Evolutionary conservation across 2,329 filamentous ascomycete genomes (phyloP).

Genomic region (Alternaria hordeiaustralica): DNA sequence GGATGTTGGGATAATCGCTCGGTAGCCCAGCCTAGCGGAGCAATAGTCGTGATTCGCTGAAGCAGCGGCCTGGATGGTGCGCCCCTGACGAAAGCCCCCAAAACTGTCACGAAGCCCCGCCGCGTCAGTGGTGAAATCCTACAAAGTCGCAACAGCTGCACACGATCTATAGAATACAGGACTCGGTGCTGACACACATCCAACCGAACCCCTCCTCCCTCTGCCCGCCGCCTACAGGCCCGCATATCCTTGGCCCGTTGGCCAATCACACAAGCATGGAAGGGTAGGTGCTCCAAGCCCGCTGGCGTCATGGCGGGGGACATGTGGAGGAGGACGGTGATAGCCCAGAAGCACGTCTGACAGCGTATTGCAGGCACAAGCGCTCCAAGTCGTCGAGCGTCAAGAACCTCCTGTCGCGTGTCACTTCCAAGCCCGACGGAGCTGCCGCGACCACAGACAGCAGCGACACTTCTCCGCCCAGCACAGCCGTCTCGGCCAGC

Average conservation of each 20-base stretch:
- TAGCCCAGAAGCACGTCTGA: constrained; percentile 1
- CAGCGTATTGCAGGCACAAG: constrained; percentile 46
- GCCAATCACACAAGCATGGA: constrained; percentile 38
- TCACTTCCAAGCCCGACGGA: constrained; percentile 41
- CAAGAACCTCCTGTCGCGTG: constrained; percentile 46
- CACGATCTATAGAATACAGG: neutral
- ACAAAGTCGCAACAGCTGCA: constrained; percentile 1
- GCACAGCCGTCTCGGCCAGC: constrained; percentile 29
- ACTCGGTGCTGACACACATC: neutral
- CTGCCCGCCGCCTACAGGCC: neutral
- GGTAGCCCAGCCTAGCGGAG: constrained; percentile 1
- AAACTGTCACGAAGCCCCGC: constrained; percentile 14
- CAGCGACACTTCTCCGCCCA: constrained; percentile 22
- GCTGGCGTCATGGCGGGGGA: constrained; percentile 16
- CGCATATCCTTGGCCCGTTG: constrained; percentile 4
- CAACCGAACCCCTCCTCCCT: neutral
- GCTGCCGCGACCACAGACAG: constrained; percentile 27
- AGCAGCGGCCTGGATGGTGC: constrained; percentile 5
- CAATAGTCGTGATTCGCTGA: constrained; percentile 13
- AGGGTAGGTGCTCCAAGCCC: constrained; percentile 36
- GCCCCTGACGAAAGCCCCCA: constrained; percentile 16
- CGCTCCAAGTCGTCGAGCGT: constrained; percentile 50
- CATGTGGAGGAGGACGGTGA: neutral
- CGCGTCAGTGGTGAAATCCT: neutral
- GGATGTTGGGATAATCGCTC: neutral